These are phyloP conservation scores for Pestalotiopsis sp. DNA, from an alignment of 2,329 filamentous ascomycete species.

Conservation along the genomic window DNA sequence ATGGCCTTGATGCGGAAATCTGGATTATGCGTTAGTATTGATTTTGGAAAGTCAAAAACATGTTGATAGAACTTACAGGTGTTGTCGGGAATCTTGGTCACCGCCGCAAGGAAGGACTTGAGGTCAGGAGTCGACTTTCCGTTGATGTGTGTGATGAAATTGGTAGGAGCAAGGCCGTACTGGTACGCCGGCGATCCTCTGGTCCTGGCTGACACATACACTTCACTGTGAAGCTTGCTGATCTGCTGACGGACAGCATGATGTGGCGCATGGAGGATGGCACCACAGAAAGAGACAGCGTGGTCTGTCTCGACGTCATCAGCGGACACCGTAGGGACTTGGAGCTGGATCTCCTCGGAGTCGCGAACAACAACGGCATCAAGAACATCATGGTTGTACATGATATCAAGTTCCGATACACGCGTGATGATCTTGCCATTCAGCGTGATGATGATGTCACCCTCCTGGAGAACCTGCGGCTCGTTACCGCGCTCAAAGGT, in stretches of 20 bases:
- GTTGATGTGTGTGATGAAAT: slow-evolving; percentile 97
- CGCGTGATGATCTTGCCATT: slow-evolving; percentile 93
- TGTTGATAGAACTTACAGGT: slow-evolving; percentile 64
- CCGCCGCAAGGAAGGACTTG: slow-evolving; percentile 76
- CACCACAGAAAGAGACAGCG: slow-evolving; percentile 92
- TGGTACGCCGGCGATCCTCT: slow-evolving; percentile 84
- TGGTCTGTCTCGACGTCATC: slow-evolving; percentile 91
- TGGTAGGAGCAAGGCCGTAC: slow-evolving; percentile 91
- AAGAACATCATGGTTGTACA: slow-evolving; percentile 87
- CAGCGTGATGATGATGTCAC: slow-evolving; percentile 88
- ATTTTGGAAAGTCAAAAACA: neutral
- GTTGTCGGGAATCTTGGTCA: slow-evolving; percentile 89
- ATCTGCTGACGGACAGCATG: slow-evolving; percentile 98
- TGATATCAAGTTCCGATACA: slow-evolving; percentile 90
- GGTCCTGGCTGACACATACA: slow-evolving; percentile 89
- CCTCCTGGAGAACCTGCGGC: slow-evolving; percentile 72
- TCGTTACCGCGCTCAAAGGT: slow-evolving; percentile 61
- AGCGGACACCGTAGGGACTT: slow-evolving; percentile 83
- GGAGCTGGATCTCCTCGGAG: slow-evolving; percentile 75
- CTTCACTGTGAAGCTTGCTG: slow-evolving; percentile 91
- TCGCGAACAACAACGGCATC: slow-evolving; percentile 87
- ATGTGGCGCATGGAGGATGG: slow-evolving; percentile 89
- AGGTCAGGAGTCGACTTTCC: slow-evolving; percentile 83
- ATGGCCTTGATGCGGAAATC: slow-evolving; percentile 97
- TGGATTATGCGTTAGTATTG: slow-evolving; percentile 30